phyloP scores from a whole-genome alignment of 345 rosid species.

The Pelargonium nanum region DNA sequence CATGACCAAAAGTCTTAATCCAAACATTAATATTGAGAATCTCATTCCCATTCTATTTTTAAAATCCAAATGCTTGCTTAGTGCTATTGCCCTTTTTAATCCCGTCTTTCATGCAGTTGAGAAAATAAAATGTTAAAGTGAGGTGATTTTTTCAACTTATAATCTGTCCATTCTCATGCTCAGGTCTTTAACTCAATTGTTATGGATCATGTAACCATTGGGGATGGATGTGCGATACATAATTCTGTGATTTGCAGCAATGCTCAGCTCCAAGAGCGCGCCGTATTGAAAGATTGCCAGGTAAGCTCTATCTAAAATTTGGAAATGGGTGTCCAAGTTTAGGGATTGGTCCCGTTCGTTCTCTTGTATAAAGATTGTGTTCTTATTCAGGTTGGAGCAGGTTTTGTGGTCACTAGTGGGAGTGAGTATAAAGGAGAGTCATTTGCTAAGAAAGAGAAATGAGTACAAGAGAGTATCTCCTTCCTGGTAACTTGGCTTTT shows the following conservation, averaged over 20 bases:
- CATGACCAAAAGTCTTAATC: no score
- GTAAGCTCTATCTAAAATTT: conserved; percentile 25
- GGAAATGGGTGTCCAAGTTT: neutral
- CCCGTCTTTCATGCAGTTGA: neutral
- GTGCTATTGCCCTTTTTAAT: neutral
- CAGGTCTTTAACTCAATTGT: conserved; percentile 86
- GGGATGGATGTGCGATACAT: conserved; percentile 89
- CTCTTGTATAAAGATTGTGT: neutral
- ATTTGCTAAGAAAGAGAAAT: conserved; percentile 59
- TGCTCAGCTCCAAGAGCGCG: conserved; percentile 88
- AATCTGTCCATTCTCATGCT: conserved; percentile 8
- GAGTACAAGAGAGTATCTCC: conserved; percentile 1
- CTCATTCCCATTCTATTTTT: no score
- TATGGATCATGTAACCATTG: conserved; percentile 80
- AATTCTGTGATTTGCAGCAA: conserved; percentile 89
- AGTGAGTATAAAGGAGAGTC: conserved; percentile 81
- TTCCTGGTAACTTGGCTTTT: no score
- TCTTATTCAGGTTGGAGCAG: conserved; percentile 65
- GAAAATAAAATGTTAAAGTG: neutral
- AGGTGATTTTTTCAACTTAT: neutral
- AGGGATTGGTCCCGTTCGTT: neutral
- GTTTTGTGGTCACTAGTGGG: conserved; percentile 57
- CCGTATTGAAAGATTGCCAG: conserved; percentile 72
- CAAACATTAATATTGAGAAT: no score
- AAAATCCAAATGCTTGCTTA: no score